Base-by-base conservation (phyloP, 805 yeast species). In the Teunomyces aglyptinius region DNA sequence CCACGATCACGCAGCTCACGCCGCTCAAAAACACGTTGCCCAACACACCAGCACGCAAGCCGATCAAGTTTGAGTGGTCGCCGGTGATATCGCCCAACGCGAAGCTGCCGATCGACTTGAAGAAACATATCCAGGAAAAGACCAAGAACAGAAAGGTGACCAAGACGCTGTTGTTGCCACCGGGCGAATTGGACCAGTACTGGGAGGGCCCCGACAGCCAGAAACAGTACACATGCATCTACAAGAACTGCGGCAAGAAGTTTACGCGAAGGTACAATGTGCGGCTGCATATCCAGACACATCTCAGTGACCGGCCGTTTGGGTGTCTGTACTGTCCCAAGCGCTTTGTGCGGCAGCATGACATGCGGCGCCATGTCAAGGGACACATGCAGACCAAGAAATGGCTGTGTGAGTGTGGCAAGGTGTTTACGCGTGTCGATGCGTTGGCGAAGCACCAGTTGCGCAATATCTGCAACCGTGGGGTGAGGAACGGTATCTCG, bases 281-380 rank as follows among this genome's bases (percentile, higher is more conserved):
- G 10, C 74, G 98, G 51, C 89, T 97, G 0, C 99, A 94, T 64
- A 91, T 94, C 47, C 99, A 94, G 63, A 94, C 99, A 0, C 99
- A 94, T 72, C 68, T 94, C 42, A 84, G 92, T 62, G 99, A 95
- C 64, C 74, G 97, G 52, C 99, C 99, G 1, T 92, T 89, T 66
- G 71, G 77, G 0, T 94, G 99, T 68, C 71, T 72, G 3, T 74
- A 75, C 36, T 94, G 99, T 65, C 77, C 80, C 3, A 88, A 91
- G 55, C 80, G 88, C 32, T 94, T 94, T 70, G 99, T 94, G 19
- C 78, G 99, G 51, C 96, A 92, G 52, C 99, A 94, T 61, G 99
- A 94, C 67, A 73, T 94, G 56, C 80, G 89, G 49, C 79, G 99
- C 50, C 99, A 94, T 60, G 83, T 81, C 54, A 89, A 88, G 62